Evolutionary conservation across 257 asterid genomes (phyloP).

Genomic region (Paulownia fortunei): DNA sequence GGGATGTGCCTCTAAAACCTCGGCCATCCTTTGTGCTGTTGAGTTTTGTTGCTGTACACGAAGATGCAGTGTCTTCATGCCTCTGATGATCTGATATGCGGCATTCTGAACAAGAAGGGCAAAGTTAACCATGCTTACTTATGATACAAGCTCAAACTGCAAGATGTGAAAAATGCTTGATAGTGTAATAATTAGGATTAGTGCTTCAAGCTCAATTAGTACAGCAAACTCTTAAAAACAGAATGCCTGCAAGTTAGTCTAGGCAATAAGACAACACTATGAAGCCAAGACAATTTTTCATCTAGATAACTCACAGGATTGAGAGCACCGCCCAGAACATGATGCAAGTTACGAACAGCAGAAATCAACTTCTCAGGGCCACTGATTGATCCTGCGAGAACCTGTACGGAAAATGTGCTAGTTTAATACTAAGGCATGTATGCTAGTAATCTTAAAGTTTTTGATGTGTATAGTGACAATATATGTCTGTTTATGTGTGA

Average conservation of each 20-base stretch:
- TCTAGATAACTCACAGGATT: slow-evolving; percentile 72
- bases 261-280: background rate
- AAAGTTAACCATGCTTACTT: slow-evolving; percentile 18
- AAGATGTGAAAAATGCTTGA: slow-evolving; percentile 12
- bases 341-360: slow-evolving; percentile 78
- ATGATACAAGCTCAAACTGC: slow-evolving; percentile 15
- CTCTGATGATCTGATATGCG: slow-evolving; percentile 87
- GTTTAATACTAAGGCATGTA: slow-evolving; percentile 10
- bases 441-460: background rate
- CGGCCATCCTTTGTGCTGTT: slow-evolving; percentile 96
- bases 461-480: background rate
- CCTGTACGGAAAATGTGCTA: slow-evolving; percentile 50
- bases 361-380: slow-evolving; percentile 82
- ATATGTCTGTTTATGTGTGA: background rate
- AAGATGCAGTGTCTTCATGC: slow-evolving; percentile 98
- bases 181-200: background rate
- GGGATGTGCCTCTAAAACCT: slow-evolving; percentile 98
- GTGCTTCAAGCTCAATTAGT: slow-evolving; percentile 10
- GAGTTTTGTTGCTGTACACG: slow-evolving; percentile 97
- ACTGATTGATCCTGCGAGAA: slow-evolving; percentile 87
- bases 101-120: slow-evolving; percentile 67
- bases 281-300: slow-evolving; percentile 22
- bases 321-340: slow-evolving; percentile 88
- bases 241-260: background rate
- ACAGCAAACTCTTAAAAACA: background rate